Base-by-base conservation (phyloP, 768 basidiomycete species). In the Pleurotus platypus region DNA sequence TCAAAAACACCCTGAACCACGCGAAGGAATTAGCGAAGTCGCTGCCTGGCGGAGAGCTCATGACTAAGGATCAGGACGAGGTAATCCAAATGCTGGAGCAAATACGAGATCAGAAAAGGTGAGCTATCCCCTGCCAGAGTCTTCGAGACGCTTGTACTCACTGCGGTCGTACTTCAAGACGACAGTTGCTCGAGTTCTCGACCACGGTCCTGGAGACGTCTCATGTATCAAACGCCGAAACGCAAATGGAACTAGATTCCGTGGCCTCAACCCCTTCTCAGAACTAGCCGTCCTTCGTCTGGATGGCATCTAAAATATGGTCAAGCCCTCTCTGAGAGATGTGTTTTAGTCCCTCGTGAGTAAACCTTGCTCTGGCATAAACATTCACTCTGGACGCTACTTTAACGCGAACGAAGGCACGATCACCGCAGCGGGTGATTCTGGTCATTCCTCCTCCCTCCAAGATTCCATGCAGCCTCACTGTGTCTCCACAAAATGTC, bases 31-130 rank as follows among this genome's bases (percentile, higher is more conserved):
- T 82, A 45, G 84, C 87, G 0, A 63, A 62, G 7, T 70, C 72
- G 46, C 72, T 92, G 5, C 86, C 89, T 0, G 90, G 90, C 2
- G 90, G 90, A 6, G 90, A 92, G 65, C 72, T 91, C 55, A 70
- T 77, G 46, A 77, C 84, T 40, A 75, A 81, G 40, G 87, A 90
- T 50, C 90, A 92, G 62, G 82, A 86, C 59, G 81, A 87, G 46
- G 77, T 91, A 4, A 85, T 91, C 46, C 68, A 70, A 35, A 86
- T 90, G 84, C 72, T 92, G 9, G 82, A 86, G 63, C 74, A 70
- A 16, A 61, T 92, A 57, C 78, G 79, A 57, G 80, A 85, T 59
- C 78, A 83, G 49, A 91, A 89, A 72, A 72, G 75, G 88, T 87
- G 55, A 46, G 76, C 62, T 18, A 20, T 24, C 16, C 20, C 37